These are phyloP conservation scores for Cyphellophora attinorum DNA, from an alignment of 2,329 filamentous ascomycete species.

Conservation along the genomic window DNA sequence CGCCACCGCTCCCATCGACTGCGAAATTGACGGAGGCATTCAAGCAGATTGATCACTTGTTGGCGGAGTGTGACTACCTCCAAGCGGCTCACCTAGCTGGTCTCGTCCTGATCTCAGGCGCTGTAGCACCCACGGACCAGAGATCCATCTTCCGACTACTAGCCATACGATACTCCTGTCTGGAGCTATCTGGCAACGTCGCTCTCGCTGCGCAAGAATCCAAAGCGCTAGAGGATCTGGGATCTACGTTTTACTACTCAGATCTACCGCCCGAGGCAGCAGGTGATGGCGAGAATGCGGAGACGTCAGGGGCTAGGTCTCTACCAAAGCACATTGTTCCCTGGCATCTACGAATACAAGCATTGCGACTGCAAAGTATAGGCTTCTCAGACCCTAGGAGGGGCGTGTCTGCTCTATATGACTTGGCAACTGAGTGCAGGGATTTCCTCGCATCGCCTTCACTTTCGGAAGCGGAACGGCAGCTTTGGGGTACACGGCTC, in stretches of 20 bases:
- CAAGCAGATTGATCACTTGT: slow-evolving; percentile 49
- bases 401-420: slow-evolving; percentile 83
- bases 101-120: slow-evolving; percentile 31
- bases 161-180: slow-evolving; percentile 70
- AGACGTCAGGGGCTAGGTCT: too few relatives aligned
- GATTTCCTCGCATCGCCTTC: slow-evolving; percentile 44
- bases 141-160: slow-evolving; percentile 64
- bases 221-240: slow-evolving; percentile 52
- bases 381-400: slow-evolving; percentile 76
- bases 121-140: slow-evolving; percentile 41
- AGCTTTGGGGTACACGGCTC: slow-evolving; percentile 63
- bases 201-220: slow-evolving; percentile 58
- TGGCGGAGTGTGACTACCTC: slow-evolving; percentile 68
- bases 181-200: slow-evolving; percentile 68
- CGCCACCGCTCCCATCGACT: slow-evolving; percentile 50
- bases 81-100: slow-evolving; percentile 53
- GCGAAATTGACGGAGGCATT: slow-evolving; percentile 39
- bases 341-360: slow-evolving; percentile 76
- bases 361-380: slow-evolving; percentile 73
- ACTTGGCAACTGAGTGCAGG: slow-evolving; percentile 71
- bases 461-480: slow-evolving; percentile 44
- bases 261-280: slow-evolving; percentile 15
- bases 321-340: slow-evolving; percentile 67
- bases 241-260: slow-evolving; percentile 43
- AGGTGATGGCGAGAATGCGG: slow-evolving; percentile 30